Percentiles rank a stretch among this genome's conserved stretches.
These are phyloP conservation scores for Prunus salicina DNA, from an alignment of 306 rosid species.

Conservation along the genomic window DNA sequence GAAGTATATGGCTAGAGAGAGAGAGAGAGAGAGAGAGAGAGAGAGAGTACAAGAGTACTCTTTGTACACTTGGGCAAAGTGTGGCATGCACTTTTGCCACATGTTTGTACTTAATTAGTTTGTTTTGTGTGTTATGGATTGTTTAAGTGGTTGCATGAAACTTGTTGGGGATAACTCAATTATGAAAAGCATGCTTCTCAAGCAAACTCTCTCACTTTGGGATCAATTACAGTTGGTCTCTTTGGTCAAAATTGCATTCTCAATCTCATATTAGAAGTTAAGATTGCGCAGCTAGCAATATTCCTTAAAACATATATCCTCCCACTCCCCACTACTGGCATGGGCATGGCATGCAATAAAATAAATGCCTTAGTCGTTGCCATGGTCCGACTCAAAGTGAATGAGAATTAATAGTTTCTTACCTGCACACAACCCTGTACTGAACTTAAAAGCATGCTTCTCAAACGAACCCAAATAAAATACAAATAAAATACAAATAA, in stretches of 20 bases:
- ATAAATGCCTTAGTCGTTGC: background rate
- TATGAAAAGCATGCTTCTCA: constrained; percentile 43
- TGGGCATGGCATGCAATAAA: background rate
- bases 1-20: constrained; percentile 41
- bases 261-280: constrained; percentile 22
- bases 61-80: constrained; percentile 27
- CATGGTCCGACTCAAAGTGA: background rate
- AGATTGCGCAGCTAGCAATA: constrained; percentile 9
- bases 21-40: constrained; percentile 1
- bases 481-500: background rate
- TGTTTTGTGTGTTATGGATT: background rate
- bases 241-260: constrained; percentile 13
- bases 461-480: no score
- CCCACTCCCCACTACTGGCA: background rate
- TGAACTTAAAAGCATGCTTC: background rate
- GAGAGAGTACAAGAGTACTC: constrained; percentile 9
- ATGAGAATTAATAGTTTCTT: background rate
- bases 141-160: constrained; percentile 44
- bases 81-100: constrained; percentile 29
- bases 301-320: background rate
- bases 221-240: constrained; percentile 1
- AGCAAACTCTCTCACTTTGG: constrained; percentile 33
- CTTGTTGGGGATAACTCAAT: constrained; percentile 47
- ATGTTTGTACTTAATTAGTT: constrained; percentile 21
- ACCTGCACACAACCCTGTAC: no score